Base-by-base conservation (phyloP, 768 basidiomycete species). In the Boletus tylopilopsis region DNA sequence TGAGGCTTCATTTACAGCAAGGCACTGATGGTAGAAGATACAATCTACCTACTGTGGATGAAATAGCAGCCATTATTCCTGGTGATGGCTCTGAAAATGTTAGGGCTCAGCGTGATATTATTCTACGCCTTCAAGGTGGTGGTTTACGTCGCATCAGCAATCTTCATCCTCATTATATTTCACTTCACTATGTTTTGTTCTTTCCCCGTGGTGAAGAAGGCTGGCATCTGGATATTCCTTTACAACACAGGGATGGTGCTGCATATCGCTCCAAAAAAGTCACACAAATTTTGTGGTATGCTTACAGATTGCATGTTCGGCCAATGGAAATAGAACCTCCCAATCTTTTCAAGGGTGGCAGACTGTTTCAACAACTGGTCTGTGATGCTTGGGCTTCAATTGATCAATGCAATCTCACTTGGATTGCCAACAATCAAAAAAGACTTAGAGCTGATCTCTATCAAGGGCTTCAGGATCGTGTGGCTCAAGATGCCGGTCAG, bases 301-400 rank as follows among this genome's bases (percentile, higher is more conserved):
- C n/a, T n/a, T n/a, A n/a, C 48, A 56, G 60, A 0, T 51, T 78
- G 0, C 69, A 74, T 42, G 2, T 49, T 0, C 51, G 4, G 1
- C 41, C 48, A 3, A 0, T 0, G 0, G 4, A 47, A 0, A 9
- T 55, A 29, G 44, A 71, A 34, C 63, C 56, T 22, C 11, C 35
- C 5, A 61, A 62, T 47, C 39, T 76, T 9, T 69, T 75, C 47
- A 59, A 49, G 22, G 73, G 62, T 44, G 67, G 70, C 2, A 60
- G 60, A 21, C 66, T 81, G 0, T 69, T 80, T 30, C 74, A 78
- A 45, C 69, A 77, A 37, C 75, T 67, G 52, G 42, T 75, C 32
- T 71, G 72, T 39, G 76, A 81, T 66, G 58, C 53, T 2, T 81
- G 69, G 71, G 76, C 78, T 15, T 58, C 64, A 0, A 58, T 69